These are phyloP conservation scores for Friedmanniomyces simplex DNA, from an alignment of 495 filamentous ascomycete genomes.

Conservation along the genomic window DNA sequence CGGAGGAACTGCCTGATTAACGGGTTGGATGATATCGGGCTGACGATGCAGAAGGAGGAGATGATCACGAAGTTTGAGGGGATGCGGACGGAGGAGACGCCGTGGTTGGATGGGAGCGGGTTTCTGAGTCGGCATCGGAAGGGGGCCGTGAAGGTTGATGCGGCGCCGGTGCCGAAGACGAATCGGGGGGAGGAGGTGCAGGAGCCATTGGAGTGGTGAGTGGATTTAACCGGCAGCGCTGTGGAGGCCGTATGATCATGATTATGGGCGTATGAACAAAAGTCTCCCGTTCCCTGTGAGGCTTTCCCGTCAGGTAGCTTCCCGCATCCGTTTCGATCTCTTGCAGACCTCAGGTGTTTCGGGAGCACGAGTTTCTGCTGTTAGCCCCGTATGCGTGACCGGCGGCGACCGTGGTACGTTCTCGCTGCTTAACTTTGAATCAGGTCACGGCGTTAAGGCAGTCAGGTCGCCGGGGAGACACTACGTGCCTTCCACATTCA, in stretches of 20 bases:
- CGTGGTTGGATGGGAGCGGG: constrained; percentile 83
- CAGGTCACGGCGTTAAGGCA: too few species aligned
- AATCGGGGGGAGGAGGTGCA: constrained; percentile 76
- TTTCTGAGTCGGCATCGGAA: constrained; percentile 63
- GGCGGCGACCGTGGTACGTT: too few species aligned
- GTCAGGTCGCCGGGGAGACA: too few species aligned
- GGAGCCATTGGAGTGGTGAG: constrained; percentile 86
- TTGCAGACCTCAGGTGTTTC: too few species aligned
- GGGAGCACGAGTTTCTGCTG: too few species aligned
- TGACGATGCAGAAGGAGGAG: constrained; percentile 83
- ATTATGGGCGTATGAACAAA: too few species aligned
- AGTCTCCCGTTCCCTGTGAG: constrained; percentile 5
- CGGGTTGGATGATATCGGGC: constrained; percentile 89
- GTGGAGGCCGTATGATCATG: too few species aligned
- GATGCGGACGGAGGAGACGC: constrained; percentile 63
- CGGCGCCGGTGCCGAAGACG: constrained; percentile 77
- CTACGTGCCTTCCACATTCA: too few species aligned
- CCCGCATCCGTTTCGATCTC: too few species aligned
- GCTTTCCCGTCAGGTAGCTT: too few species aligned
- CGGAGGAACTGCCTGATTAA: constrained; percentile 90
- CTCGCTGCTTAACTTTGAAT: too few species aligned
- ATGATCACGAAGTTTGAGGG: constrained; percentile 80
- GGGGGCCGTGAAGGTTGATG: constrained; percentile 65
- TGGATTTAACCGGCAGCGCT: background rate
- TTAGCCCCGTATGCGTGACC: too few species aligned